These are phyloP conservation scores for Aspergillus sp. DNA, from an alignment of 2,329 filamentous ascomycete species.

Conservation along the genomic window DNA sequence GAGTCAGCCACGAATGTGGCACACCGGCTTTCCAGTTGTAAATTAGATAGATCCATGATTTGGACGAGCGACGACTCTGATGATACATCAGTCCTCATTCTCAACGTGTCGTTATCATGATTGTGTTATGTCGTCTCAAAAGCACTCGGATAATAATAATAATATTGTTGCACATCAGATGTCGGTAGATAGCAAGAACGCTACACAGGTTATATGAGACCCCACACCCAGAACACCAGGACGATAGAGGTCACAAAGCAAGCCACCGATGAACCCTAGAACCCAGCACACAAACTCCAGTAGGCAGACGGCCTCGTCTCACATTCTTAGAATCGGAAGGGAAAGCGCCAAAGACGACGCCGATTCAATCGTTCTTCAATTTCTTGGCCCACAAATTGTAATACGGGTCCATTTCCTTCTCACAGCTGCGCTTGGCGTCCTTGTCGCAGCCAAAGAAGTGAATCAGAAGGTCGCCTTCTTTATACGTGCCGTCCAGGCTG, in stretches of 20 bases:
- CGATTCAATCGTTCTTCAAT: constrained; percentile 17
- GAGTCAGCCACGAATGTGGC: too few relatives aligned
- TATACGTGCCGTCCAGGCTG: constrained; percentile 61
- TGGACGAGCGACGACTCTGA: too few relatives aligned
- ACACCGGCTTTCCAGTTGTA: too few relatives aligned
- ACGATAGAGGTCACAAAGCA: constrained; percentile 1
- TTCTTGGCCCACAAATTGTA: constrained; percentile 43
- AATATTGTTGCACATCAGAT: background rate
- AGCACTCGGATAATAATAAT: background rate
- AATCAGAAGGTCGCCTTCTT: constrained; percentile 80
- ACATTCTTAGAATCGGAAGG: background rate
- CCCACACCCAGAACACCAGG: constrained; percentile 8
- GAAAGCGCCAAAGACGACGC: background rate
- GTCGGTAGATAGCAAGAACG: background rate
- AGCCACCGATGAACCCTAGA: background rate
- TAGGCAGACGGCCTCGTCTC: background rate
- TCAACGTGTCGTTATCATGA: constrained; percentile 4
- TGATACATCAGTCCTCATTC: too few relatives aligned
- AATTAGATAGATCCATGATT: too few relatives aligned
- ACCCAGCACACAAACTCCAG: background rate
- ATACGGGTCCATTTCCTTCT: constrained; percentile 64
- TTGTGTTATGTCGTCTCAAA: background rate
- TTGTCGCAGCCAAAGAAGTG: constrained; percentile 72
- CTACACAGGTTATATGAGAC: background rate
- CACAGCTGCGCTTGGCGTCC: constrained; percentile 59